Base-by-base conservation (phyloP, 1,139 yeast species). In the Schizosaccharomyces versatilis region DNA sequence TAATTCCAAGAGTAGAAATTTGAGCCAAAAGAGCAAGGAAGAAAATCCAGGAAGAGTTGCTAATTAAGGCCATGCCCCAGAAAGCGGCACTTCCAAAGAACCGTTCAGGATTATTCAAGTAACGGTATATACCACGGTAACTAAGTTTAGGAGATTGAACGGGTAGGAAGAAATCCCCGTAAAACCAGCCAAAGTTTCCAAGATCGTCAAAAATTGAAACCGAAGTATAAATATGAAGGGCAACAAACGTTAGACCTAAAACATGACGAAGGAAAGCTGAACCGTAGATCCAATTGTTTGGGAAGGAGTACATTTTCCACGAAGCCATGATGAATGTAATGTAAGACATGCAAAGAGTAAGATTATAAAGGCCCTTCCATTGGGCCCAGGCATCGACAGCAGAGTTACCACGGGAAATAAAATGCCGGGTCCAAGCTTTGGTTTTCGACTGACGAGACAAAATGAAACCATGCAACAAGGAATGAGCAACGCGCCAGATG, bases 131-230 rank as follows among this genome's bases (percentile, higher is more conserved):
- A 55, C 95, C 95, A 39, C 85, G 84, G 60, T 81, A 81, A 1
- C 90, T 80, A 61, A 84, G 71, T 57, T 66, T 64, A 17, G 56
- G 56, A 51, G 76, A 73, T 48, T 69, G 67, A 39, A 77, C 71
- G 41, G 84, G 80, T 60, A 82, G 72, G 66, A 84, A 84, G 67
- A 84, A 84, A 65, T 84, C 95, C 57, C 95, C 94, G 65, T 81
- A 84, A 63, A 83, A 84, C 94, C 94, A 84, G 14, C 94, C 94
- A 66, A 81, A 83, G 60, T 81, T 83, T 3, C 93, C 93, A 61
- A 84, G 78, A 60, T 84, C 80, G 56, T 78, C 78, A 60, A 80
- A 74, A 48, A 84, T 82, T 15, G 86, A 82, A 41, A 73, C 64
- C 61, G 82, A 79, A 47, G 86, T 81, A 84, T 88, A 79, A 36